Evolutionary conservation across 805 yeast species (phyloP).

Genomic region (Hanseniaspora guilliermondii): DNA sequence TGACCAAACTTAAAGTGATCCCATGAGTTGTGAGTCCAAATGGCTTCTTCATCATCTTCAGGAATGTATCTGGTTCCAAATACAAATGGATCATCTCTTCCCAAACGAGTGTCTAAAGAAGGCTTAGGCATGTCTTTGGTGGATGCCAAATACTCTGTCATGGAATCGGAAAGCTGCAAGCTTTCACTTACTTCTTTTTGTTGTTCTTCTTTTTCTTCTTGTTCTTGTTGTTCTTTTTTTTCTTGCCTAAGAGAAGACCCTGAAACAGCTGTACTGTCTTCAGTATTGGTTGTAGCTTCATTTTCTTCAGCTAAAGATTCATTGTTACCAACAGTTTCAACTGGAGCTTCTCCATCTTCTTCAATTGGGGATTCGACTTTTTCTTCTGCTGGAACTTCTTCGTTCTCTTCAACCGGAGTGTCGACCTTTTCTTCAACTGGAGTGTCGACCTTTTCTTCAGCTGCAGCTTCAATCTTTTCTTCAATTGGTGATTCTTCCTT

Average conservation of each 20-base stretch:
- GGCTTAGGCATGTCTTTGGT: conserved; percentile 11
- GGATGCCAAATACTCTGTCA: conserved; percentile 1
- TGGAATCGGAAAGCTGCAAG: not conserved
- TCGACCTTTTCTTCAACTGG: not conserved
- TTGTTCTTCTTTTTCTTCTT: conserved; percentile 23
- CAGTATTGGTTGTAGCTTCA: not conserved
- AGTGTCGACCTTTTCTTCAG: not conserved
- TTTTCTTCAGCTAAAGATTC: not conserved
- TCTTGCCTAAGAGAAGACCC: conserved; percentile 15
- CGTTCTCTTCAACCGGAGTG: not conserved
- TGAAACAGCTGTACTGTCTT: not conserved
- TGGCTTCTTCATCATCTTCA: conserved; percentile 52
- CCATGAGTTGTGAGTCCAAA: conserved; percentile 85
- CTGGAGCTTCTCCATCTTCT: not conserved
- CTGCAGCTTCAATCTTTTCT: too few species aligned
- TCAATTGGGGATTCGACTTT: not conserved
- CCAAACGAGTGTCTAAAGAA: conserved; percentile 37
- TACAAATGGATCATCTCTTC: conserved; percentile 79
- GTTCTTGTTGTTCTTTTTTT: conserved; percentile 23
- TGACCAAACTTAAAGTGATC: conserved; percentile 98
- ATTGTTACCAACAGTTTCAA: not conserved
- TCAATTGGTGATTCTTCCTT: too few species aligned
- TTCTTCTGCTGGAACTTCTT: not conserved
- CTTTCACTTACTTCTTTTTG: not conserved
- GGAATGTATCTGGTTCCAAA: conserved; percentile 73